These are phyloP conservation scores for Rhizophlyctis rosea DNA, from an alignment of 192 early-diverging fungal genomes.

Conservation along the genomic window DNA sequence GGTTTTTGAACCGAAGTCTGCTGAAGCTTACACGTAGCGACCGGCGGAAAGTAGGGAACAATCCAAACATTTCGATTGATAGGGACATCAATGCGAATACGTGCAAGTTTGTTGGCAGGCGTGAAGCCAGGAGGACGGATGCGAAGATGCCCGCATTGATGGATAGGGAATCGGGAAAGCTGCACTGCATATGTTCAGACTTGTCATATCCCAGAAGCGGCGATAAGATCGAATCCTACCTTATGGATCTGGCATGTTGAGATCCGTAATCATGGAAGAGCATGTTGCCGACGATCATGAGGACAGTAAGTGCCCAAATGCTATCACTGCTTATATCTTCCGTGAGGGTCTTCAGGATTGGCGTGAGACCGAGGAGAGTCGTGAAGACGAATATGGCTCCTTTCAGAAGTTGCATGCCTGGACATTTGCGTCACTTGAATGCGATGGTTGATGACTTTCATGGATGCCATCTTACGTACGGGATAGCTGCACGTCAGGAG, in stretches of 20 bases:
- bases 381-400: conserved; percentile 70
- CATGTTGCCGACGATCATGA: conserved; percentile 81
- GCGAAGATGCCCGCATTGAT: conserved; percentile 96
- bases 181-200: too few species aligned
- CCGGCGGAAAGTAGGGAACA: conserved; percentile 91
- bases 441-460: conserved; percentile 8
- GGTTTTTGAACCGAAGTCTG: background rate
- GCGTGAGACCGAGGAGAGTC: conserved; percentile 78
- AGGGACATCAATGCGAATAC: conserved; percentile 86
- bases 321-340: conserved; percentile 85
- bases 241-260: conserved; percentile 2
- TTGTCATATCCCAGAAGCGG: too few species aligned
- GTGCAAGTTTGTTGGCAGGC: conserved; percentile 74
- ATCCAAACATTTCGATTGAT: conserved; percentile 87
- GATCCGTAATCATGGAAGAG: conserved; percentile 79
- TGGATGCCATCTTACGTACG: background rate
- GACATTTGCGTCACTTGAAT: background rate
- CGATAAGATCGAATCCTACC: conserved; percentile 30
- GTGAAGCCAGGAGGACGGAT: conserved; percentile 85
- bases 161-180: conserved; percentile 92
- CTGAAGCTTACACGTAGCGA: conserved; percentile 47
- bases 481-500: background rate
- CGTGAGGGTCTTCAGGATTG: conserved; percentile 88
- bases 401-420: conserved; percentile 40
- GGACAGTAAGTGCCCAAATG: conserved; percentile 87